Percentiles rank a stretch among this genome's conserved stretches.
Evolutionary conservation across 345 rosid genomes (phyloP).

Genomic region (Firmiana major): DNA sequence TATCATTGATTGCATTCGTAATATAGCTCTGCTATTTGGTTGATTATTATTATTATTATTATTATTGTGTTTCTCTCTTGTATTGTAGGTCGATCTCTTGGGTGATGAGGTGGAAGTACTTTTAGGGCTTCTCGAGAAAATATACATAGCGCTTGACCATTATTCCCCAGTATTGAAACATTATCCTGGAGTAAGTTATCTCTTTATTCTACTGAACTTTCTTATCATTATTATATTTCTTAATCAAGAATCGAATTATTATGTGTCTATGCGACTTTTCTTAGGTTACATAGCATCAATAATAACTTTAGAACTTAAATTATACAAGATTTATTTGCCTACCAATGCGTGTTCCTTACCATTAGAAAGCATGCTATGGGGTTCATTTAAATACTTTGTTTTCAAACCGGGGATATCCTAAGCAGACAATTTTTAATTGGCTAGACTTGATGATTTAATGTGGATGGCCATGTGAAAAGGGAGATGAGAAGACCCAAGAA

Average conservation of each 20-base stretch:
- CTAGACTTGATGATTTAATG: neutral
- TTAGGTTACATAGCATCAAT: neutral
- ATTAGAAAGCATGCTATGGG: neutral
- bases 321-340: neutral
- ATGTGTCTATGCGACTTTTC: neutral
- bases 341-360: neutral
- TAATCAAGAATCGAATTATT: neutral
- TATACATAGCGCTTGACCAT: conserved; percentile 89
- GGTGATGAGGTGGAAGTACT: conserved; percentile 86
- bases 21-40: neutral
- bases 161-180: conserved; percentile 84
- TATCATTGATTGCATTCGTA: neutral
- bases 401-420: neutral
- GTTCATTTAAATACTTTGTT: neutral
- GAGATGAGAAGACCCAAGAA: neutral
- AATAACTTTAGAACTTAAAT: neutral
- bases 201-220: neutral
- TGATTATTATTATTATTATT: neutral
- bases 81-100: conserved; percentile 82
- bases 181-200: conserved; percentile 79
- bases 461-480: neutral
- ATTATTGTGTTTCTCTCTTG: conserved; percentile 16
- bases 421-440: neutral
- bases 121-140: conserved; percentile 77
- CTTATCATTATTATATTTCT: neutral